Base-by-base conservation (phyloP, 108 stramenopile genomes). In the Cyclotella baltica region DNA sequence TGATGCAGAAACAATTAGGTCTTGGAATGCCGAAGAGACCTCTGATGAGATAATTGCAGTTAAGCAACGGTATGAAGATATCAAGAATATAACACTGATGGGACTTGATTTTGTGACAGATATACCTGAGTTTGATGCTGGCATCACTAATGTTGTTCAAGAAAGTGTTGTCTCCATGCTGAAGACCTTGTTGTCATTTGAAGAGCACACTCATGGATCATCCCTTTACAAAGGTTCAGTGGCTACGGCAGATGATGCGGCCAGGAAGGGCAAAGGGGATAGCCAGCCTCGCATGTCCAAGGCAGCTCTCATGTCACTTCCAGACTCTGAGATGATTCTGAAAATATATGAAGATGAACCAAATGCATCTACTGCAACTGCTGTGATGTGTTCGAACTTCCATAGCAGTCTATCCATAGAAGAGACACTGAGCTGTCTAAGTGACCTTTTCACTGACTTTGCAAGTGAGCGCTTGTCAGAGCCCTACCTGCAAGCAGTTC, bases 131-230 rank as follows among this genome's bases (percentile, higher is more conserved):
- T n/a, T 23, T n/a, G 29, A 47, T 35, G 9, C 51, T 76, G 18
- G 46, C 66, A 35, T 16, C 73, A 36, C 25, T 22, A 3, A 25
- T 36, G 73, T 74, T 0, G 27, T 70, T 20, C 31, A 64, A 15
- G 40, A 64, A 0, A 81, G 72, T 33, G 56, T 73, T 1, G 38
- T 40, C 18, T 51, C 33, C 30, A 73, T 81, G 4, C n/a, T 68
- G 28, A 48, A 46, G 53, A 69, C 61, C 22, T 29, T 91, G 1
- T 34, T 93, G 16, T 46, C 46, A 31, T 84, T 88, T 43, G 92
- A 93, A 79, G 90, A 91, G 47, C 87, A 93, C 23, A 50, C 70
- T 29, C 70, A 91, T 43, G 89, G 89, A 3, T 81, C 89, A 27
- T 79, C 83, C 2, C 46, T 91, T 13, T 91, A 88, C 83, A 83